phyloP scores from a whole-genome alignment of 2,329 filamentous ascomycete species.

The Sporothrix variecibatus region DNA sequence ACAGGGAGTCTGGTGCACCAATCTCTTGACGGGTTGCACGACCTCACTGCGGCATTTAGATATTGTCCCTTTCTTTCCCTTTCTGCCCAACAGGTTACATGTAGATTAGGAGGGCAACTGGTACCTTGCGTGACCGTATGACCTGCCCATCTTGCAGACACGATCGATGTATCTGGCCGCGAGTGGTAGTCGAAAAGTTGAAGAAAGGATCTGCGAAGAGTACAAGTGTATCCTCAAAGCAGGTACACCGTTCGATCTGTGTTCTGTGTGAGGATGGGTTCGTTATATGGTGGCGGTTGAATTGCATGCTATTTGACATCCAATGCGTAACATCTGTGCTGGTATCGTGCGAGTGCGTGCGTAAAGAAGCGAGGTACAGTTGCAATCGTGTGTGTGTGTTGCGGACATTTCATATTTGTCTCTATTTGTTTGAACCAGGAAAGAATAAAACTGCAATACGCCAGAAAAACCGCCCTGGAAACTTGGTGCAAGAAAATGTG shows the following conservation, averaged over 20 bases:
- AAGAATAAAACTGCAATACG: not conserved
- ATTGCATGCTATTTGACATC: not conserved
- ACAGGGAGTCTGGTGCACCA: not conserved
- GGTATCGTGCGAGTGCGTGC: not conserved
- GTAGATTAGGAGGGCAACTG: not conserved
- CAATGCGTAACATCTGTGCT: not conserved
- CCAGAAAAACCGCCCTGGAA: not conserved
- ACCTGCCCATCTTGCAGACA: slow-evolving; percentile 9
- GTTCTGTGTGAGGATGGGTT: not conserved
- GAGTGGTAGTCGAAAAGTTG: not conserved
- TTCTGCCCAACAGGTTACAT: not conserved
- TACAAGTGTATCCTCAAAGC: not conserved
- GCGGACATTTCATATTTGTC: not conserved
- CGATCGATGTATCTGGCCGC: not conserved
- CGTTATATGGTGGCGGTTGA: no score
- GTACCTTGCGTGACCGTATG: not conserved
- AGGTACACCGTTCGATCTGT: not conserved
- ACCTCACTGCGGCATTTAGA: not conserved
- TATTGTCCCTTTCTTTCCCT: not conserved
- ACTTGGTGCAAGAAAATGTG: not conserved
- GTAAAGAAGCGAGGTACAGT: not conserved
- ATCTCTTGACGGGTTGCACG: not conserved
- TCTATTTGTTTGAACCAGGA: not conserved
- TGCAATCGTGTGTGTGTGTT: not conserved
- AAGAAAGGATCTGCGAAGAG: not conserved